Percentiles rank a stretch among this genome's conserved stretches.
Evolutionary conservation across 106 monocot species (phyloP).

Genomic region (Dactylorhiza incarnata): DNA sequence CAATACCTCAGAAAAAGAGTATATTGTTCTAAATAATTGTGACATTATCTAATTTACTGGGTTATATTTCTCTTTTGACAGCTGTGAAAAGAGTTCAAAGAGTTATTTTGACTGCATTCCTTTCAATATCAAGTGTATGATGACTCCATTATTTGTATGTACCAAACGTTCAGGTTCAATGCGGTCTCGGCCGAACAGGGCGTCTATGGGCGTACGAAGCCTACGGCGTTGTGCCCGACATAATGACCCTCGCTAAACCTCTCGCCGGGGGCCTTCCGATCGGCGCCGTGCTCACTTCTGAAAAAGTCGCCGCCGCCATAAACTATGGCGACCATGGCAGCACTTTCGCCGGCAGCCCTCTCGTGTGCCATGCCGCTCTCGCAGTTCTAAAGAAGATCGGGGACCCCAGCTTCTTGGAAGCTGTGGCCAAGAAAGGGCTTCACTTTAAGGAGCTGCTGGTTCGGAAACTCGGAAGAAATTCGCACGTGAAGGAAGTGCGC

Average conservation of each 20-base stretch:
- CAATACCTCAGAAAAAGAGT: not conserved
- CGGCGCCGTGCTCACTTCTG: conserved; percentile 52
- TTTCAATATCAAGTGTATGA: not conserved
- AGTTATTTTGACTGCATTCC: not conserved
- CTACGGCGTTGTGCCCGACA: conserved; percentile 54
- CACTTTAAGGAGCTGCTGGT: conserved; percentile 54
- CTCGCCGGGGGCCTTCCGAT: conserved; percentile 84
- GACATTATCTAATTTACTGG: not conserved
- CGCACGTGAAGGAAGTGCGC: conserved; percentile 63
- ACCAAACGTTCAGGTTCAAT: conserved; percentile 55
- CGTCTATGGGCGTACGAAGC: conserved; percentile 81
- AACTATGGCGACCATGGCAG: conserved; percentile 68
- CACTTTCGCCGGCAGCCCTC: conserved; percentile 75
- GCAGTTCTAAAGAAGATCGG: conserved; percentile 66
- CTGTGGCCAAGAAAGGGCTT: conserved; percentile 52
- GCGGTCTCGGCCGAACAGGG: conserved; percentile 80
- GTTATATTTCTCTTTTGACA: not conserved
- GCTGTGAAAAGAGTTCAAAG: not conserved
- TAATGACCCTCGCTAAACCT: conserved; percentile 95
- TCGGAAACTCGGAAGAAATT: conserved; percentile 33
- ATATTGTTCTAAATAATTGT: not conserved
- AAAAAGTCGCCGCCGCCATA: conserved; percentile 59
- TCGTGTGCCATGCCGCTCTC: conserved; percentile 69
- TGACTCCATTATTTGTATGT: not conserved
- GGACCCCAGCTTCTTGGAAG: conserved; percentile 46